A percentile compares a stretch with the other conserved stretches of the same genome.
Evolutionary conservation across 2,329 filamentous ascomycete species (phyloP).

Genomic region (Fusarium pseudoanthophilum): DNA sequence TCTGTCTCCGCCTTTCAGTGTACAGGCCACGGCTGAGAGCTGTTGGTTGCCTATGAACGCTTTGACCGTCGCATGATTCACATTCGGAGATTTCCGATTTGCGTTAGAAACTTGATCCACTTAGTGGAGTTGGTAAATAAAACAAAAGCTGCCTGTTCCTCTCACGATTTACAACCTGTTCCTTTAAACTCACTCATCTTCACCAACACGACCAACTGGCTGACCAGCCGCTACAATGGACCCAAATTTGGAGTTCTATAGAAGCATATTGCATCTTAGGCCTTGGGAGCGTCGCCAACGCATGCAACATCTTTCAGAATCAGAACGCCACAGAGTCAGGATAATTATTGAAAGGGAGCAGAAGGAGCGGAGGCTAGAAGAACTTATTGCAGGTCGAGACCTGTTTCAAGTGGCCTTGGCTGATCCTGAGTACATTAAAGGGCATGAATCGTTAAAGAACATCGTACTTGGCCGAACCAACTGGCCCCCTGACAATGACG

Average conservation of each 20-base stretch:
- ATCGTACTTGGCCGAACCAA: slow-evolving; percentile 8
- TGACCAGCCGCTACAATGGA: neutral
- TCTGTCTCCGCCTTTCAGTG: neutral
- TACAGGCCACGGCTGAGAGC: neutral
- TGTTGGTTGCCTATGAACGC: neutral
- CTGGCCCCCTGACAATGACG: neutral
- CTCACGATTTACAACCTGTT: neutral
- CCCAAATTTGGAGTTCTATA: neutral
- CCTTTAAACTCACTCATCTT: neutral
- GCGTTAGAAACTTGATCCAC: neutral
- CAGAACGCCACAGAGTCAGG: neutral
- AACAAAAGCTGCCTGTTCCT: neutral
- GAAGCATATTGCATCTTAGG: neutral
- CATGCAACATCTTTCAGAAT: neutral
- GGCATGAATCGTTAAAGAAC: no score
- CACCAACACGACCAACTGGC: neutral
- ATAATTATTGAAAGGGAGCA: neutral
- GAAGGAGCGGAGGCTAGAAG: neutral
- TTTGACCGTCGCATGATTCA: neutral
- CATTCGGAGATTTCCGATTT: neutral
- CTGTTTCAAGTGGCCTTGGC: slow-evolving; percentile 7
- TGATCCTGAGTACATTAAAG: neutral
- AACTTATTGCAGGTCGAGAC: slow-evolving; percentile 12
- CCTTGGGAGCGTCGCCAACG: neutral
- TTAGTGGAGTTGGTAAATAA: neutral